Base-by-base conservation (phyloP, 495 filamentous ascomycete genomes). In the Neurospora discreta region DNA sequence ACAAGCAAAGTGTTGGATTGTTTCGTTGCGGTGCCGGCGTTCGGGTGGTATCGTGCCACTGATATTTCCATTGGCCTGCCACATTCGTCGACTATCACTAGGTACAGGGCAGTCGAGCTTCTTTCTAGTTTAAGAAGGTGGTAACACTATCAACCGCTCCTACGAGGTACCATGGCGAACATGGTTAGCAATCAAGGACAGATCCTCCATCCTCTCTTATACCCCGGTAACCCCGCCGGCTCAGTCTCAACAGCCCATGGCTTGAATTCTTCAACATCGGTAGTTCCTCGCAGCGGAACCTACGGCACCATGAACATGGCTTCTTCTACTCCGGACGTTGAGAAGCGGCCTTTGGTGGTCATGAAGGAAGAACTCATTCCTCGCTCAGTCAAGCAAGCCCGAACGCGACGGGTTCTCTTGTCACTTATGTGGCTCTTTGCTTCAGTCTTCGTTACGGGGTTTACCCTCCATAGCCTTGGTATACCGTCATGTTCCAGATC, bases 331-430 rank as follows among this genome's bases (percentile, higher is more conserved):
- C 15, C 18, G 11, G 68, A 76, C 44, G 18, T 41, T 43, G 74
- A 76, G 44, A 76, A 76, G 73, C 71, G 60, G 30, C 60, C 65
- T 16, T 26, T 71, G 15, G 16, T 69, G 42, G 38, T 10, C 7
- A 3, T 4, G 26, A 65, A 18, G 52, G 52, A 30, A 65, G 15
- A 65, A 33, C 52, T 65, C 52, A 65, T 65, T 3, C 52, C 52
- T 33, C 52, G 52, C 16, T 65, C 52, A 18, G 23, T 65, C 26
- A 65, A 33, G 13, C 2, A 65, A 18, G 52, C 52, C 6, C 52
- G 23, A 30, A 33, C 1, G 33, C 52, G 52, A 33, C 52, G 52
- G 30, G 5, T 65, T 65, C 52, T 65, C 26, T 65, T 65, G 52
- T 65, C 52, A 33, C 13, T 65, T 26, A 8, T 33, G 26, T 65